Evolutionary conservation across 768 basidiomycete species (phyloP).

Genomic region (Rhizopogon vesiculosus): DNA sequence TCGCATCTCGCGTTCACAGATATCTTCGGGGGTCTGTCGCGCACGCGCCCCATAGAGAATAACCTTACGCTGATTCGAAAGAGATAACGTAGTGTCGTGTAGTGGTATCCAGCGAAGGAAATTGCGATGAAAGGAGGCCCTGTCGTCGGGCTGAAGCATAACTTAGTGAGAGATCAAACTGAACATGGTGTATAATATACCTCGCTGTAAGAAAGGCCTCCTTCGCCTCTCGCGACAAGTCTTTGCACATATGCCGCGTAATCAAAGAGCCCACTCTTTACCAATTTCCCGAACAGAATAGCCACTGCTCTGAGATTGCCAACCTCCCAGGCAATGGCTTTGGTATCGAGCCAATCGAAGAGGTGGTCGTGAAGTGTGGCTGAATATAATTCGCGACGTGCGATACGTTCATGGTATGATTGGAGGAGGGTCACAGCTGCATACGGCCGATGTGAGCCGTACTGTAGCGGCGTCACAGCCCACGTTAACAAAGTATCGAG

Average conservation of each 20-base stretch:
- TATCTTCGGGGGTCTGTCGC: slow-evolving; percentile 68
- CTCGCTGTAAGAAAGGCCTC: slow-evolving; percentile 49
- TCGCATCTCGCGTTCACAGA: slow-evolving; percentile 65
- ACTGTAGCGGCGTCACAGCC: slow-evolving; percentile 77
- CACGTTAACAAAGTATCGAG: slow-evolving; percentile 74
- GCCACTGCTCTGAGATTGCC: slow-evolving; percentile 58
- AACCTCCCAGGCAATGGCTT: slow-evolving; percentile 52
- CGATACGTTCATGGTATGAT: slow-evolving; percentile 58
- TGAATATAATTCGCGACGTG: slow-evolving; percentile 55
- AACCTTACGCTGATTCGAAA: slow-evolving; percentile 65
- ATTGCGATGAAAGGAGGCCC: slow-evolving; percentile 57
- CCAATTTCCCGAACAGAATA: slow-evolving; percentile 66
- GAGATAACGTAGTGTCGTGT: slow-evolving; percentile 49
- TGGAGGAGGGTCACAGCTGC: slow-evolving; percentile 67
- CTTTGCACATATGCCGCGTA: slow-evolving; percentile 74
- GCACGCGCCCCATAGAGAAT: slow-evolving; percentile 65
- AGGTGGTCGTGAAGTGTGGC: slow-evolving; percentile 69
- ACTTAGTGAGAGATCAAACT: background rate
- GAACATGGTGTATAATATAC: slow-evolving; percentile 27
- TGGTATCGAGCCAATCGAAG: slow-evolving; percentile 78
- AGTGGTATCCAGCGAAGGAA: slow-evolving; percentile 74
- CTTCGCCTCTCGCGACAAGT: slow-evolving; percentile 75
- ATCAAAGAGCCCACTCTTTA: slow-evolving; percentile 66
- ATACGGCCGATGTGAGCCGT: slow-evolving; percentile 76
- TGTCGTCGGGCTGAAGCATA: slow-evolving; percentile 6